Evolutionary conservation across 306 rosid species (phyloP).

Genomic region (Pueraria montana): DNA sequence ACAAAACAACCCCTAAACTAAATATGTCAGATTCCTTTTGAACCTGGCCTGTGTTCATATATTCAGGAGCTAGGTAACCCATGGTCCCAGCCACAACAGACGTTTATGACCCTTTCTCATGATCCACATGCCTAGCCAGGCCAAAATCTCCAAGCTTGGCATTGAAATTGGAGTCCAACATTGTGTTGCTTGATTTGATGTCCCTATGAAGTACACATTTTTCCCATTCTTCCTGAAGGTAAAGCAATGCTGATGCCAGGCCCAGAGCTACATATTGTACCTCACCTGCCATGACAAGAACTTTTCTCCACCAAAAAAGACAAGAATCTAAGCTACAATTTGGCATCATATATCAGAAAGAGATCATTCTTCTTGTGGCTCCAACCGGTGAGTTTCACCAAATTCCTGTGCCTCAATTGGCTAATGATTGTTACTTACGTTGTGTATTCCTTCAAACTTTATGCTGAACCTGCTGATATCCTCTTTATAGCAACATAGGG

Average conservation of each 20-base stretch:
- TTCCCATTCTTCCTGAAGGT: conserved; percentile 51
- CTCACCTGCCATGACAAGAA: conserved; percentile 40
- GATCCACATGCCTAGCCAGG: conserved; percentile 43
- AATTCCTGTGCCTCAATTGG: conserved; percentile 48
- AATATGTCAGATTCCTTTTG: conserved; percentile 44
- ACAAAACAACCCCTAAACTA: conserved; percentile 60
- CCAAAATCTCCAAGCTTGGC: conserved; percentile 57
- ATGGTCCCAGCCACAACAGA: conserved; percentile 42
- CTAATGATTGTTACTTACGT: conserved; percentile 52
- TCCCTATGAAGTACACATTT: conserved; percentile 51
- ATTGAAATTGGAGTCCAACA: conserved; percentile 47
- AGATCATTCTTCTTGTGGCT: conserved; percentile 47
- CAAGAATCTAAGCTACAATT: conserved; percentile 49
- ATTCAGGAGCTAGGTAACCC: conserved; percentile 53
- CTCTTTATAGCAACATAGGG: conserved; percentile 44
- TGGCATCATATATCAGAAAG: conserved; percentile 42
- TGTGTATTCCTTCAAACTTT: conserved; percentile 40
- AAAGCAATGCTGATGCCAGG: conserved; percentile 48
- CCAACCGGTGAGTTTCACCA: conserved; percentile 53
- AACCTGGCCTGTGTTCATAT: conserved; percentile 8
- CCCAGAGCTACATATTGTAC: conserved; percentile 40
- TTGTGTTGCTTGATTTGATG: conserved; percentile 53
- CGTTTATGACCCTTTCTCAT: conserved; percentile 32
- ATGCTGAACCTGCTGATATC: conserved; percentile 38
- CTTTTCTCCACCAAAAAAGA: conserved; percentile 33